A percentile compares a stretch with the other conserved stretches of the same genome.
Evolutionary conservation across 768 basidiomycete genomes (phyloP).

Genomic region (Sporobolomyces pararoseus): DNA sequence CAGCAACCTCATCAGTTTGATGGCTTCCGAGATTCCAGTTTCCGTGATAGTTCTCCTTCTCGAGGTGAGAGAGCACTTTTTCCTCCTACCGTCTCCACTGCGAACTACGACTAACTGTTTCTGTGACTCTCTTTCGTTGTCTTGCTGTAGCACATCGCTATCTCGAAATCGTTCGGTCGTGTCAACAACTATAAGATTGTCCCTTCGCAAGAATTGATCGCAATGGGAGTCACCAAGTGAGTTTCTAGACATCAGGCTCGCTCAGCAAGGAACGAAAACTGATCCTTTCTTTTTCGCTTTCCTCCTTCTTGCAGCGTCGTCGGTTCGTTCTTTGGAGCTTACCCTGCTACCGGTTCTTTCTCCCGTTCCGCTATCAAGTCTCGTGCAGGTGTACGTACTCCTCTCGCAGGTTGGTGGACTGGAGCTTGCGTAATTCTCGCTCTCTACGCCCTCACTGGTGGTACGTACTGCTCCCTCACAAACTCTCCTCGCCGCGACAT

Average conservation of each 20-base stretch:
- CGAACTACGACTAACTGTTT: neutral
- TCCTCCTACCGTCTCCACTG: conserved; percentile 32
- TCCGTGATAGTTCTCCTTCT: conserved; percentile 69
- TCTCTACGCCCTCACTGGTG: conserved; percentile 80
- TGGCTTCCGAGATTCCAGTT: conserved; percentile 71
- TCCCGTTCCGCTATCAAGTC: conserved; percentile 91
- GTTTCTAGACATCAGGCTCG: conserved; percentile 56
- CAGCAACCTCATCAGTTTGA: conserved; percentile 15
- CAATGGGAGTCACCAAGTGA: conserved; percentile 77
- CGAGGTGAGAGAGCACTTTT: conserved; percentile 18
- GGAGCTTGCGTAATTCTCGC: conserved; percentile 85
- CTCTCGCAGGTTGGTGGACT: conserved; percentile 77
- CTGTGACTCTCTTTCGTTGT: neutral
- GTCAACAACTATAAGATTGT: conserved; percentile 82
- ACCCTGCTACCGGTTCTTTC: conserved; percentile 96
- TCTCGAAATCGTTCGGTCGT: conserved; percentile 86
- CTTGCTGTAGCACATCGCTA: conserved; percentile 88
- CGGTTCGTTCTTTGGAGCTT: conserved; percentile 85
- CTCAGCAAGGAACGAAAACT: neutral
- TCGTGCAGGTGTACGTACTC: conserved; percentile 92
- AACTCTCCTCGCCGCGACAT: too few species aligned
- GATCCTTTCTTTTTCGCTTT: neutral
- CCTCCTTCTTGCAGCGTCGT: conserved; percentile 19
- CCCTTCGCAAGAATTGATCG: conserved; percentile 90
- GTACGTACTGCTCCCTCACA: too few species aligned